Percentiles rank a stretch among this genome's conserved stretches.
phyloP scores from a whole-genome alignment of 2,329 filamentous ascomycete species.

The Thielaviopsis populi region DNA sequence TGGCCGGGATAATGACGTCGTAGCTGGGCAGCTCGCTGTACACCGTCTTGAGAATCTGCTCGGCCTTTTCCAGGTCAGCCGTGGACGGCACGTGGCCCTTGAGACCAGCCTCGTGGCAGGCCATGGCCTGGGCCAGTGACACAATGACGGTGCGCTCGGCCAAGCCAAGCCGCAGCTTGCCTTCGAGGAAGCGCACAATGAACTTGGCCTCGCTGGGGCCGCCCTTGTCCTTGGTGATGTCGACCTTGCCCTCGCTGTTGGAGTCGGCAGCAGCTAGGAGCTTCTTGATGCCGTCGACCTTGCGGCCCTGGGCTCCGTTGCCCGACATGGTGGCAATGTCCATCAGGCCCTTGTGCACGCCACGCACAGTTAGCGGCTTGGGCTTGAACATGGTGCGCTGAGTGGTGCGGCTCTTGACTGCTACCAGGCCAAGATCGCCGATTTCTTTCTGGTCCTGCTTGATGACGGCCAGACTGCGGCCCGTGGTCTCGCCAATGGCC shows the following conservation, averaged over 20 bases:
- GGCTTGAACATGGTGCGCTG: conserved; percentile 98
- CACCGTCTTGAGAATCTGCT: conserved; percentile 74
- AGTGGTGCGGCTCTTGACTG: conserved; percentile 85
- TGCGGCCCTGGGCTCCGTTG: conserved; percentile 74
- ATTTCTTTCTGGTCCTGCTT: conserved; percentile 94
- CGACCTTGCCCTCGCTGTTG: conserved; percentile 57
- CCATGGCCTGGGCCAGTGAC: conserved; percentile 74
- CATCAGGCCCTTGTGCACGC: conserved; percentile 78
- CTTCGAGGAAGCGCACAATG: conserved; percentile 82
- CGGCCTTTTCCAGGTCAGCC: conserved; percentile 66
- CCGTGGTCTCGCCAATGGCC: conserved; percentile 87
- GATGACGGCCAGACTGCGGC: conserved; percentile 73
- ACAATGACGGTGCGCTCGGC: conserved; percentile 88
- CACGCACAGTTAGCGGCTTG: conserved; percentile 71
- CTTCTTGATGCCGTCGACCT: conserved; percentile 93
- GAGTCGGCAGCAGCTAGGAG: conserved; percentile 81
- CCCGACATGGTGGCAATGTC: conserved; percentile 75
- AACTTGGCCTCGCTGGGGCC: conserved; percentile 91
- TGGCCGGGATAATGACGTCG: conserved; percentile 81
- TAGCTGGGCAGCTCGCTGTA: conserved; percentile 92
- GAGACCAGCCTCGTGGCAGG: conserved; percentile 63
- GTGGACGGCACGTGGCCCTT: conserved; percentile 57
- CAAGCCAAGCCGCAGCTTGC: conserved; percentile 79
- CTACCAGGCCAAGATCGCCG: conserved; percentile 84
- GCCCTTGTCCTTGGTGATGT: conserved; percentile 84